Evolutionary conservation across 257 asterid species (phyloP).

Genomic region (Eucommia ulmoides): DNA sequence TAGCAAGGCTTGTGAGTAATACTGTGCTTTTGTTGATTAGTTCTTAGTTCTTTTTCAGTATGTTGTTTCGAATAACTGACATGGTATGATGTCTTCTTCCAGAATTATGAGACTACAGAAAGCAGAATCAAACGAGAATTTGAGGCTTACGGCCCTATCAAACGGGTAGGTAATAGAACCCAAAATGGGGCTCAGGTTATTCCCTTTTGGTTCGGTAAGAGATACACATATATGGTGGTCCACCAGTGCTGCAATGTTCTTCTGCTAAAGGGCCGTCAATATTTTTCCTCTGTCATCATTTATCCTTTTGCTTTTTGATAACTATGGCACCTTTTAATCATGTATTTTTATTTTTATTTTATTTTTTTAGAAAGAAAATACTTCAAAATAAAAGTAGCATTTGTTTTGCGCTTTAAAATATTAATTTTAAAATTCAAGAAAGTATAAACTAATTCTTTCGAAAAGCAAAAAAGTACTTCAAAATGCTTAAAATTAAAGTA

Average conservation of each 20-base stretch:
- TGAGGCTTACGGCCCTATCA: conserved; percentile 97
- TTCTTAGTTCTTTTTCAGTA: conserved; percentile 1
- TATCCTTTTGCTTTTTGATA: not conserved
- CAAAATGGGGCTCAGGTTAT: conserved; percentile 59
- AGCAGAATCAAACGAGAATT: conserved; percentile 94
- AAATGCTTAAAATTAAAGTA: too few relatives aligned
- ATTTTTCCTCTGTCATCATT: too few relatives aligned
- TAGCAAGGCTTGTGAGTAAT: conserved; percentile 82
- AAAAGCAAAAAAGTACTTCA: too few relatives aligned
- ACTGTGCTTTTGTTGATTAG: conserved; percentile 3
- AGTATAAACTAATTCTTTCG: too few relatives aligned
- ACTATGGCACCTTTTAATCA: not conserved
- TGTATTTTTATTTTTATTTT: not conserved
- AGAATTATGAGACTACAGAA: conserved; percentile 91
- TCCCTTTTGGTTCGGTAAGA: conserved; percentile 76
- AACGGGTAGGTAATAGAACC: conserved; percentile 97
- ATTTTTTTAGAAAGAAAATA: not conserved
- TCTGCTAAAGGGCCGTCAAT: too few relatives aligned
- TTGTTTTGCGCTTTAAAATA: too few relatives aligned
- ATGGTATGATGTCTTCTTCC: conserved; percentile 15
- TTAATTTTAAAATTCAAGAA: too few relatives aligned
- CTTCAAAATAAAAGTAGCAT: too few relatives aligned
- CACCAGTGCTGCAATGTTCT: too few relatives aligned
- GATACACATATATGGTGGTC: too few relatives aligned
- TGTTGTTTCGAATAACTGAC: conserved; percentile 6